A percentile compares a stretch with the other conserved stretches of the same genome.
Conservation (phyloP, 441 rosid species). For the Croton setiger region DNA sequence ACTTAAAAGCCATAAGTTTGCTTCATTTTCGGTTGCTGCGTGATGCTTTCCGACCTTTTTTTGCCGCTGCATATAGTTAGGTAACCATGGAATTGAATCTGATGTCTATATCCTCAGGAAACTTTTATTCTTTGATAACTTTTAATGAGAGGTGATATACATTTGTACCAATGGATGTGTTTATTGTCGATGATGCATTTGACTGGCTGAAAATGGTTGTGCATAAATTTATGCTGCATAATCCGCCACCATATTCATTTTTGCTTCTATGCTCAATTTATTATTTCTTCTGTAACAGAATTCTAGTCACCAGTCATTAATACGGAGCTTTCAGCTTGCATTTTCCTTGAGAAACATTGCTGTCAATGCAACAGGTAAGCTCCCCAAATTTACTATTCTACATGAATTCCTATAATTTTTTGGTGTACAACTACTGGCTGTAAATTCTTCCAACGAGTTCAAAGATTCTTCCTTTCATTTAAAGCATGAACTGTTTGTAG, state of each 20-base stretch:
- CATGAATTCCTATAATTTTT: slow-evolving; percentile 1
- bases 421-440: slow-evolving; percentile 1
- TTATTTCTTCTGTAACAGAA: slow-evolving; percentile 50
- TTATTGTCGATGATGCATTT: background rate
- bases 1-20: background rate
- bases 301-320: slow-evolving; percentile 66
- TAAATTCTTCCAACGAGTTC: no score
- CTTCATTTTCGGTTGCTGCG: slow-evolving; percentile 1
- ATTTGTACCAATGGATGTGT: background rate
- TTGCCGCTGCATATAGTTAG: background rate
- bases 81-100: background rate
- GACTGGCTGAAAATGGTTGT: background rate
- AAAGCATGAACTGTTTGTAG: no score
- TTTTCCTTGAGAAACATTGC: slow-evolving; percentile 81
- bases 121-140: background rate
- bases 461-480: no score
- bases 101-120: background rate
- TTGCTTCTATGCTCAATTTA: slow-evolving; percentile 14
- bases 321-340: slow-evolving; percentile 91
- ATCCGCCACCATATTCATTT: background rate
- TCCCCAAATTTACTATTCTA: slow-evolving; percentile 11
- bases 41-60: background rate
- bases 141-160: slow-evolving; percentile 1
- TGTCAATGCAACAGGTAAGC: slow-evolving; percentile 61
- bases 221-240: slow-evolving; percentile 6